These are phyloP conservation scores for Hanseniaspora pseudoguilliermondii DNA, from an alignment of 805 yeast genomes.

Conservation along the genomic window DNA sequence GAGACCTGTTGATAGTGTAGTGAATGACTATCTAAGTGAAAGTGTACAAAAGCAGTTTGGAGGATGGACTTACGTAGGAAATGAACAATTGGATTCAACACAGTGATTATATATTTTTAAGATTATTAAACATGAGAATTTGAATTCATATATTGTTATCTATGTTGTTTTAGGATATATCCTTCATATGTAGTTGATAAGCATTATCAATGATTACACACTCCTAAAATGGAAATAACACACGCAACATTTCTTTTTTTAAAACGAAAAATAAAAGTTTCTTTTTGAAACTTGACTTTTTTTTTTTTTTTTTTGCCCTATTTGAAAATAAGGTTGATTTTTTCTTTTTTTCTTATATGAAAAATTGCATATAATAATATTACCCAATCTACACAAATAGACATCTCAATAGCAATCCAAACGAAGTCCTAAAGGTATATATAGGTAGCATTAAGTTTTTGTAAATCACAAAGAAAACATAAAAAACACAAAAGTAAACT, in stretches of 20 bases:
- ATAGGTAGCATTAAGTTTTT: too few relatives aligned
- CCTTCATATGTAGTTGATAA: too few relatives aligned
- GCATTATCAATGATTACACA: neutral
- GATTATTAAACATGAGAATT: neutral
- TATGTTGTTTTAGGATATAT: neutral
- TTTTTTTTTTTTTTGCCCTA: neutral
- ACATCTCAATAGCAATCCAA: neutral
- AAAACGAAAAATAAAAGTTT: neutral
- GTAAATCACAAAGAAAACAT: neutral
- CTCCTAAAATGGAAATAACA: neutral
- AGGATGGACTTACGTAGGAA: conserved; percentile 94
- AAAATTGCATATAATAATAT: neutral
- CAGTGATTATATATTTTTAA: neutral
- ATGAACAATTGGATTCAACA: conserved; percentile 32
- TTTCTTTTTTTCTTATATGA: neutral
- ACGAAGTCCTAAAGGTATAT: neutral
- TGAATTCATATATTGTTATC: neutral
- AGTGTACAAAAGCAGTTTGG: conserved; percentile 97
- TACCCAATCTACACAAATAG: too few relatives aligned
- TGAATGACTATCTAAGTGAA: conserved; percentile 80
- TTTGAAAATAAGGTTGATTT: neutral
- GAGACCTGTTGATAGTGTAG: conserved; percentile 88
- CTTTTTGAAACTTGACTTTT: neutral
- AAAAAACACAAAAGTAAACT: neutral
- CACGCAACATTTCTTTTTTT: neutral